Evolutionary conservation across 257 asterid species (phyloP), one percentile per base, ranked within the genome.

Genomic region (Parsonsia alboflavescens): DNA sequence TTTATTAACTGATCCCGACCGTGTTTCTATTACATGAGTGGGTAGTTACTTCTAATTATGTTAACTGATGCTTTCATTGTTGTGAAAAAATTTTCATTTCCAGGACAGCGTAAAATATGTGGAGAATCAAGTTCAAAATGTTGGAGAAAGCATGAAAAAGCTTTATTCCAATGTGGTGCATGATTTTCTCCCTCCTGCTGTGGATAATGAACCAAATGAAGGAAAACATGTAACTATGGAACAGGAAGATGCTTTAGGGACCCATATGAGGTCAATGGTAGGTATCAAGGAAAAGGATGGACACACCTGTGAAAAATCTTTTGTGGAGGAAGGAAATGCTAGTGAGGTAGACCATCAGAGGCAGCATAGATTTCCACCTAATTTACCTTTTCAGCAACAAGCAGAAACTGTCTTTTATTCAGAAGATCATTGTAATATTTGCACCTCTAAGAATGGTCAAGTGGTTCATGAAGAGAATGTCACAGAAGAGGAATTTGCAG

Each of bases 101-200:
- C 86, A 92, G 93, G 96, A 87, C 21, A 78, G 91, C 0, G 58
- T 81, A 64, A 87, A 83, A 80, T 89, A 77, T 75, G 89, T 88
- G 9, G 96, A 79, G 87, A 82, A 81, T 75, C 90, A 84, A 71
- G 92, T 83, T 83, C 90, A 92, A 46, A 80, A 70, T 80, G 91
- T 88, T 80, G 90, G 91, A 46, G 79, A 36, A 72, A 82, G 84
- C 76, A 86, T 92, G 77, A 85, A 84, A 80, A 85, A 72, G 50
- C 71, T 92, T 15, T 90, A 78, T 78, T 81, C 92, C 64, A 72
- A 82, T 77, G 87, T 84, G 56, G 84, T 86, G 75, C 87, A 80
- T 76, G 95, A 88, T 81, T 74, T 79, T 63, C 79, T 77, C 75
- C 85, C 89, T 59, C 82, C 74, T 65, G 44, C 76, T 54, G 83